Percentiles rank a stretch among this genome's conserved stretches.
Evolutionary conservation across 176 grass and related monocot species (phyloP).

Genomic region (Oryza nivara): DNA sequence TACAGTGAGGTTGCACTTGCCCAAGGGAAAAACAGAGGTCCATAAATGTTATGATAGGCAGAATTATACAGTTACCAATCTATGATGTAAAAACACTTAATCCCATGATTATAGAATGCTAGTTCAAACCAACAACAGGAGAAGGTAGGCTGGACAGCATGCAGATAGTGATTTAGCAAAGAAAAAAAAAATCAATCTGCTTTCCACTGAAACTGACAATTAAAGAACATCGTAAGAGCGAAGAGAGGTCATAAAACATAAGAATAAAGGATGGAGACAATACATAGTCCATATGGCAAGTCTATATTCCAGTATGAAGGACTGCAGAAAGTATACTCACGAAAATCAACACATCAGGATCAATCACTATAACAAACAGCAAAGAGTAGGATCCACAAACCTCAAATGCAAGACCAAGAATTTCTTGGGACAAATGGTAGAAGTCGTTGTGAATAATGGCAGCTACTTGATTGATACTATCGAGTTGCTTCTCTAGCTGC

Average conservation of each 20-base stretch:
- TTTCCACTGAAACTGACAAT: not conserved
- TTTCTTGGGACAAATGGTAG: conserved; percentile 84
- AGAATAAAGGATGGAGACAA: not conserved
- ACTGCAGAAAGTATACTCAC: conserved; percentile 23
- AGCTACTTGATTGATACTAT: conserved; percentile 79
- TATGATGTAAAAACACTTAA: not conserved
- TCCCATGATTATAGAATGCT: not conserved
- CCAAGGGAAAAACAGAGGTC: conserved; percentile 8
- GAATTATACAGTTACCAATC: conserved; percentile 28
- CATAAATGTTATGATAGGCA: conserved; percentile 3
- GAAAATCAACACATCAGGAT: conserved; percentile 30
- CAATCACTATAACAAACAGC: conserved; percentile 24
- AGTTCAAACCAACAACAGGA: not conserved
- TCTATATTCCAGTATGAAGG: not conserved
- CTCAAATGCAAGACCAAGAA: conserved; percentile 95
- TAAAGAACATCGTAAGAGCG: not conserved
- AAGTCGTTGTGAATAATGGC: conserved; percentile 86
- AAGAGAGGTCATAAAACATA: not conserved
- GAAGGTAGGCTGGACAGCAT: not conserved
- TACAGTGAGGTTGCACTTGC: conserved; percentile 12
- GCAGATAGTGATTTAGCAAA: not conserved
- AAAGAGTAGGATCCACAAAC: conserved; percentile 49
- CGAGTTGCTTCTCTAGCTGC: conserved; percentile 86
- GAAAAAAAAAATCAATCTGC: not conserved
- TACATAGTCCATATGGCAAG: conserved; percentile 9